These are phyloP conservation scores for Suhomyces wounanorum DNA, from an alignment of 1,139 yeast genomes.

Conservation along the genomic window DNA sequence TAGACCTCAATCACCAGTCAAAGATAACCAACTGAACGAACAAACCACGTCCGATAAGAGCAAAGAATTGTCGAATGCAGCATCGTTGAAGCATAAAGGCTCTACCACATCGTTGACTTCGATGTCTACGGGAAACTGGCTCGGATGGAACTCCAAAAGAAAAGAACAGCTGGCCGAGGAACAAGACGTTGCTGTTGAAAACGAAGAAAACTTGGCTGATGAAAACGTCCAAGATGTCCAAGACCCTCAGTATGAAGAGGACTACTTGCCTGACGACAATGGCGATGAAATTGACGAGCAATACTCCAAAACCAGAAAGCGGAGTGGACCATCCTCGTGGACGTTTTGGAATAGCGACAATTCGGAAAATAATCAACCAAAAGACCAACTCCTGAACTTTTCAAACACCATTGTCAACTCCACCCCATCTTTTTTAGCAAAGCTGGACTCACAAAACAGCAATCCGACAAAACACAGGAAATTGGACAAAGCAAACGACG, in stretches of 20 bases:
- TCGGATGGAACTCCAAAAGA: slow-evolving; percentile 14
- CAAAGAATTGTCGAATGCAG: not conserved
- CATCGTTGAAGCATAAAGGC: slow-evolving; percentile 15
- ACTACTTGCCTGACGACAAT: slow-evolving; percentile 23
- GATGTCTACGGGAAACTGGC: slow-evolving; percentile 22
- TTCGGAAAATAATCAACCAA: slow-evolving; percentile 10
- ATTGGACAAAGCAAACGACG: slow-evolving; percentile 10
- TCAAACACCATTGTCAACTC: slow-evolving; percentile 41
- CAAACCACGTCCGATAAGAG: not conserved
- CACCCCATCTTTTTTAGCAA: slow-evolving; percentile 31
- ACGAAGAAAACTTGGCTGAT: not conserved
- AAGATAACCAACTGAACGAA: not conserved
- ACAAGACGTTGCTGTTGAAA: slow-evolving; percentile 1
- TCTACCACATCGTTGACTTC: slow-evolving; percentile 25
- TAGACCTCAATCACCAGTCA: slow-evolving; percentile 1
- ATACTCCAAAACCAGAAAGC: slow-evolving; percentile 23
- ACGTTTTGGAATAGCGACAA: slow-evolving; percentile 36
- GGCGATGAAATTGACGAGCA: slow-evolving; percentile 41
- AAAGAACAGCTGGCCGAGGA: slow-evolving; percentile 7
- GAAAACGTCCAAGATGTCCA: slow-evolving; percentile 8
- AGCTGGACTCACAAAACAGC: slow-evolving; percentile 17
- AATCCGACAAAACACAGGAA: slow-evolving; percentile 3
- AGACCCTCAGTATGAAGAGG: slow-evolving; percentile 11
- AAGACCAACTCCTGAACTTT: slow-evolving; percentile 16
- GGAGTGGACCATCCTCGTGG: slow-evolving; percentile 33